phyloP scores from a whole-genome alignment of 1,139 yeast genomes.

The Nadsonia commutata region DNA sequence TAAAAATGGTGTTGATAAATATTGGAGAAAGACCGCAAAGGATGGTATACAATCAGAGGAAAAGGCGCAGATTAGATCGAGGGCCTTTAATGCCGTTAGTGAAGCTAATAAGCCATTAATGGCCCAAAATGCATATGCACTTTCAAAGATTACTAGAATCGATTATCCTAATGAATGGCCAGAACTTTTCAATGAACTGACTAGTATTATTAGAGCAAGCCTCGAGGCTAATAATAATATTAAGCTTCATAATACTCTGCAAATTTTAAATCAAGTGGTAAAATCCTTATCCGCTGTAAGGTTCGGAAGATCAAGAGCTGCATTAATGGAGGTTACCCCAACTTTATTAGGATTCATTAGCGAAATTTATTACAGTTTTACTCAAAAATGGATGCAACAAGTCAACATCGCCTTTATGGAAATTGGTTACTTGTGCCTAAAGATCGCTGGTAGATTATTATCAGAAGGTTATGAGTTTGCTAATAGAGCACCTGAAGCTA shows the following conservation, averaged over 20 bases:
- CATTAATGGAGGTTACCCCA: conserved; percentile 61
- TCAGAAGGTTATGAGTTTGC: conserved; percentile 68
- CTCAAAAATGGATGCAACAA: conserved; percentile 42
- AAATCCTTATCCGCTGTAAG: conserved; percentile 61
- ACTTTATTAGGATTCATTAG: conserved; percentile 43
- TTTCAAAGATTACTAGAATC: conserved; percentile 60
- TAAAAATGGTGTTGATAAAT: conserved; percentile 72
- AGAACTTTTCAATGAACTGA: conserved; percentile 49
- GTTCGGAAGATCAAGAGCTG: conserved; percentile 69
- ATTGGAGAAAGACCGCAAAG: conserved; percentile 60
- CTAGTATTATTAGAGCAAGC: conserved; percentile 32
- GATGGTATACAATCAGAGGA: conserved; percentile 52
- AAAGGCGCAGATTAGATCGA: conserved; percentile 42
- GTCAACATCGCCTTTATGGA: conserved; percentile 34
- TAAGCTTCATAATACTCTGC: conserved; percentile 45
- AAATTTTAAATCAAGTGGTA: conserved; percentile 60
- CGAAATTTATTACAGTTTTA: conserved; percentile 42
- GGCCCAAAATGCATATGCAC: conserved; percentile 72
- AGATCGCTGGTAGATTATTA: conserved; percentile 55
- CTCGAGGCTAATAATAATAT: conserved; percentile 30
- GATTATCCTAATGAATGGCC: conserved; percentile 92
- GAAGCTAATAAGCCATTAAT: conserved; percentile 64
- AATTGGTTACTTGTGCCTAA: conserved; percentile 63
- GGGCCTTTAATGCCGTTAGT: conserved; percentile 43
- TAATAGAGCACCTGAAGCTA: conserved; percentile 41